Evolutionary conservation across 352 stramenopile species (phyloP), one percentile per base, ranked within the genome.

Genomic region (Aphanomyces astaci): DNA sequence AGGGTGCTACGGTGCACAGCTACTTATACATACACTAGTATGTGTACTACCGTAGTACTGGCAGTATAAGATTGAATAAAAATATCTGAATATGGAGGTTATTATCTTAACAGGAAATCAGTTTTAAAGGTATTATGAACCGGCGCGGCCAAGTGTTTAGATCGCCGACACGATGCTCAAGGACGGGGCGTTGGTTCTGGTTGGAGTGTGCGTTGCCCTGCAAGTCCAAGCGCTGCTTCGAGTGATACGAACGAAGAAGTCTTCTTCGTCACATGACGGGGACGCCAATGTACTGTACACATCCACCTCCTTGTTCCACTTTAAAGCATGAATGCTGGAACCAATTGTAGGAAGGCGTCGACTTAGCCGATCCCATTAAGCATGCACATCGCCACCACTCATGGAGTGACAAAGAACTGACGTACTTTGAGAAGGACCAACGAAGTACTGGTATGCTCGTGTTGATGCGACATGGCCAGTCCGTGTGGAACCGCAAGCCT

Each of bases 401-500:
- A 52, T 53, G 9, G 56, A 36, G 5, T 51, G 56, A 33, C 36
- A 19, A 22, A 22, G 17, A 24, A 3, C 24, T 65, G 22, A 65
- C 36, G 32, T 65, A 65, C 28, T n/a, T 53, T 4, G 56, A 52
- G 10, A 65, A 65, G 56, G 32, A 65, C n/a, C 31, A 13, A 3
- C 31, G 39, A 31, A 89, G 81, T 72, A 86, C 87, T 43, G 84
- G 84, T 19, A 89, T 80, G 71, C 81, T 93, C 49, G 90, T 93
- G 54, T 64, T 93, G 54, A 71, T 93, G 56, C 85, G 85, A n/a
- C 85, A 93, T 71, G 85, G 85, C 9, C 85, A 93, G 71, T 91
- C 82, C 69, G 82, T 93, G 57, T 93, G 85, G 85, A 93, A 93
- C 73, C 81, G 81, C 71, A 92, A 93, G 63, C 85, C 85, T 13